Conservation (phyloP, 2,329 filamentous ascomycete genomes). For the Trichoderma sp. region DNA sequence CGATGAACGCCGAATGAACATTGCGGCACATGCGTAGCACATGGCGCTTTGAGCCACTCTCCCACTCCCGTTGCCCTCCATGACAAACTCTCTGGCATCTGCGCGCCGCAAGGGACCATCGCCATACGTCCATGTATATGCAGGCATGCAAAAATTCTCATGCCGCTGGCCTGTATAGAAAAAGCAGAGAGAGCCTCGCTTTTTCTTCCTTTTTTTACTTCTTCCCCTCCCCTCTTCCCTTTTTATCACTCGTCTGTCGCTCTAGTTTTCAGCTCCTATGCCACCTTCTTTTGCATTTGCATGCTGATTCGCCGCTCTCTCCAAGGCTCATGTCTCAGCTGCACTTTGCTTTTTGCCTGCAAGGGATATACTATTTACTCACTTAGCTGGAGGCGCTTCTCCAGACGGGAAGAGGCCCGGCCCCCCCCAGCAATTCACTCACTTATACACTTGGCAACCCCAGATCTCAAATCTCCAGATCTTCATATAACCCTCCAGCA, state of each 20-base stretch:
- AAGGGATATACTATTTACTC: not conserved
- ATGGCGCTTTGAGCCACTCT: not conserved
- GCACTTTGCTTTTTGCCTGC: conserved; percentile 11
- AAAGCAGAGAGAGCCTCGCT: not conserved
- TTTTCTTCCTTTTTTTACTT: not conserved
- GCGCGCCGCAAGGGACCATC: not conserved
- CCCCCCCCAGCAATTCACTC: not conserved
- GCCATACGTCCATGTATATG: not conserved
- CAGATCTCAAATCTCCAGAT: not conserved
- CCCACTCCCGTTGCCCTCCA: not conserved
- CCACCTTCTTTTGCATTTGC: not conserved
- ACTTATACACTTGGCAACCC: not conserved
- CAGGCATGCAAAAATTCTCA: not conserved
- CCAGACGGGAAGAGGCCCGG: not conserved
- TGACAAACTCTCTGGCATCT: not conserved
- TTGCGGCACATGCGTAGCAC: not conserved
- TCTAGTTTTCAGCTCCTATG: conserved; percentile 11
- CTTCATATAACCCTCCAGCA: not conserved
- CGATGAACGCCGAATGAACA: not conserved
- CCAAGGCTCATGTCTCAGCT: conserved; percentile 17
- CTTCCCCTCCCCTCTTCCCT: not conserved
- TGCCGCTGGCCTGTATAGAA: not conserved
- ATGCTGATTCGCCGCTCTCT: not conserved
- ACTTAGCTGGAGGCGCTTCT: not conserved
- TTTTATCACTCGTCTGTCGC: not conserved